These are phyloP conservation scores for Penicillium cinerascens DNA, from an alignment of 495 filamentous ascomycete species.

Conservation along the genomic window DNA sequence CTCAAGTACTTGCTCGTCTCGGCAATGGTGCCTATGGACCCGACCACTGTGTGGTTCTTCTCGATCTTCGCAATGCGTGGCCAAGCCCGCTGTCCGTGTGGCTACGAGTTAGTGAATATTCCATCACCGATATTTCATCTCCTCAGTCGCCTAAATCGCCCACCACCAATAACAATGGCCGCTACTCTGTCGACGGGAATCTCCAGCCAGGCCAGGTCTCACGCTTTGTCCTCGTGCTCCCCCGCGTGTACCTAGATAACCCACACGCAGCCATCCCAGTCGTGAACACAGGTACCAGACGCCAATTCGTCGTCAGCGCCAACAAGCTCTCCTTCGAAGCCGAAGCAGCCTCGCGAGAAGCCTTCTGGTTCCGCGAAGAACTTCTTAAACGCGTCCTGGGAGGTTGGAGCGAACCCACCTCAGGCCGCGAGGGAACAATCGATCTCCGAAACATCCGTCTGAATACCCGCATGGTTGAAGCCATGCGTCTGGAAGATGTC, in stretches of 20 bases:
- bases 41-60: conserved; percentile 71
- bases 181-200: conserved; percentile 53
- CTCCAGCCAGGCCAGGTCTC: conserved; percentile 75
- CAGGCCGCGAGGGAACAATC: conserved; percentile 60
- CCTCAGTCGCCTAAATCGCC: not conserved
- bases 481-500: conserved; percentile 76
- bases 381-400: conserved; percentile 69
- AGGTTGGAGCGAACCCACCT: conserved; percentile 63
- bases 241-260: conserved; percentile 70
- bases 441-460: conserved; percentile 73
- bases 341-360: conserved; percentile 74
- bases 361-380: conserved; percentile 90
- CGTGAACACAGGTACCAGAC: conserved; percentile 65
- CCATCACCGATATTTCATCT: conserved; percentile 2
- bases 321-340: conserved; percentile 72
- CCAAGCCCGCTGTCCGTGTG: conserved; percentile 63
- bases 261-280: conserved; percentile 75
- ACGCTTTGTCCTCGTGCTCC: conserved; percentile 72
- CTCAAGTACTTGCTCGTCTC: conserved; percentile 39
- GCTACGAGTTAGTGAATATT: conserved; percentile 48
- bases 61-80: conserved; percentile 89
- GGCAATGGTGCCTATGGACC: conserved; percentile 42
- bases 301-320: conserved; percentile 86
- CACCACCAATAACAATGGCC: conserved; percentile 4
- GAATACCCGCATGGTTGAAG: conserved; percentile 75